Base-by-base conservation (phyloP, 768 basidiomycete genomes). In the Pholiota molesta region DNA sequence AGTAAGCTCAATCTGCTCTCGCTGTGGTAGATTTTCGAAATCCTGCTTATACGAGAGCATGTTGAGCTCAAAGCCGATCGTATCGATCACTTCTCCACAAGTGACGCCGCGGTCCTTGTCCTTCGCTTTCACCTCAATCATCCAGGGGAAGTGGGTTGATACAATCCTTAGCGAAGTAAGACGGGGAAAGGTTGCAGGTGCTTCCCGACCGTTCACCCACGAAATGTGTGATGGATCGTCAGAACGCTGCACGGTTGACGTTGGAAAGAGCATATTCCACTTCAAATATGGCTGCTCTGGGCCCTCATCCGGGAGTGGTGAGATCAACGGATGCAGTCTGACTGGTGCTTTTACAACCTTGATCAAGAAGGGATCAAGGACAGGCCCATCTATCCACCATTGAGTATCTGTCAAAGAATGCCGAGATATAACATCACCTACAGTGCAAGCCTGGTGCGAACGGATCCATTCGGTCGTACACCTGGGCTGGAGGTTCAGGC, bases 181-280 rank as follows among this genome's bases (percentile, higher is more conserved):
- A 44, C 87, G 86, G 6, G 87, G 87, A 29, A 89, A 77, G 3
- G 87, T 88, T 19, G 87, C 87, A 11, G 87, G 87, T 65, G 86
- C 81, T 63, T 84, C 81, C 11, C 90, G 83, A 7, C 91, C 90
- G 21, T 76, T 78, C 6, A 82, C 77, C 91, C 91, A 92, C 0
- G 89, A 90, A 21, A 84, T 76, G 45, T 81, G 78, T 2, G 74
- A 61, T 5, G 81, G 77, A 58, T 91, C 90, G 21, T 77, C 81
- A 3, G 87, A 89, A 60, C 86, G 83, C 65, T 83, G 83, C 55
- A 86, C 86, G 62, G 84, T 79, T 44, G 79, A 81, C 6, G 88
- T 82, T 6, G 78, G 75, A 70, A 86, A 90, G 44, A 89, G 79
- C 86, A 92, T 89, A 73, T 90, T 89, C 89, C 90, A 92, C 52